phyloP scores from a whole-genome alignment of 495 filamentous ascomycete genomes.

The Annulohypoxylon maeteangense region DNA sequence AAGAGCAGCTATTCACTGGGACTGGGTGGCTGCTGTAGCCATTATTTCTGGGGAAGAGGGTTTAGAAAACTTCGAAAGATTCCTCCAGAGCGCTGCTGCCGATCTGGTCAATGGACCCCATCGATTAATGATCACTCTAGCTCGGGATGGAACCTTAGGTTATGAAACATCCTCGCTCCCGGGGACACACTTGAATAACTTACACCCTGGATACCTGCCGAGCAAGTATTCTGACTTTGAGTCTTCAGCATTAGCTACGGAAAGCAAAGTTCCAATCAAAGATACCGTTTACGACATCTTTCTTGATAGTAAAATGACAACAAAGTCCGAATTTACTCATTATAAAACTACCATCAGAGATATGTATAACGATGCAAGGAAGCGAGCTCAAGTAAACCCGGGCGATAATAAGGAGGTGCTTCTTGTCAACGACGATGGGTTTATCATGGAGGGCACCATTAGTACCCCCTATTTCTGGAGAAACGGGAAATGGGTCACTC shows the following conservation, averaged over 20 bases:
- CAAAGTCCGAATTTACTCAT: slow-evolving; percentile 71
- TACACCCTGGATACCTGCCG: slow-evolving; percentile 65
- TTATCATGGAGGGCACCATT: slow-evolving; percentile 88
- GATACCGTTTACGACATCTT: slow-evolving; percentile 59
- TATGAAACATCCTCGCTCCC: slow-evolving; percentile 63
- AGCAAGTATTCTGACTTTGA: slow-evolving; percentile 9
- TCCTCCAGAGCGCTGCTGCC: slow-evolving; percentile 37
- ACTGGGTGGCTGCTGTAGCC: slow-evolving; percentile 62
- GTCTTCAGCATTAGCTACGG: not conserved
- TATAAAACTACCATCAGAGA: slow-evolving; percentile 79
- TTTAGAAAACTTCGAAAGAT: slow-evolving; percentile 46
- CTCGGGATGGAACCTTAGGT: slow-evolving; percentile 58
- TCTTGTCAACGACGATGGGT: slow-evolving; percentile 69
- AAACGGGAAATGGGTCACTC: slow-evolving; percentile 73
- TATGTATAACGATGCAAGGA: slow-evolving; percentile 72
- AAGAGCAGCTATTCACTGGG: slow-evolving; percentile 74
- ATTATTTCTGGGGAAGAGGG: slow-evolving; percentile 57
- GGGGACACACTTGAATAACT: slow-evolving; percentile 58
- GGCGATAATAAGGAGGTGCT: slow-evolving; percentile 74
- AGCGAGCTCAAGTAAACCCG: slow-evolving; percentile 65
- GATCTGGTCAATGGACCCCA: slow-evolving; percentile 43
- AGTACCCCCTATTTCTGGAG: slow-evolving; percentile 84
- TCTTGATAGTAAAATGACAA: slow-evolving; percentile 64
- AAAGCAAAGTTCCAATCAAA: slow-evolving; percentile 37
- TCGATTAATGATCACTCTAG: slow-evolving; percentile 66